Evolutionary conservation across 306 rosid genomes (phyloP), one percentile per base, ranked within the genome.

Genomic region (Castanospermum australe): DNA sequence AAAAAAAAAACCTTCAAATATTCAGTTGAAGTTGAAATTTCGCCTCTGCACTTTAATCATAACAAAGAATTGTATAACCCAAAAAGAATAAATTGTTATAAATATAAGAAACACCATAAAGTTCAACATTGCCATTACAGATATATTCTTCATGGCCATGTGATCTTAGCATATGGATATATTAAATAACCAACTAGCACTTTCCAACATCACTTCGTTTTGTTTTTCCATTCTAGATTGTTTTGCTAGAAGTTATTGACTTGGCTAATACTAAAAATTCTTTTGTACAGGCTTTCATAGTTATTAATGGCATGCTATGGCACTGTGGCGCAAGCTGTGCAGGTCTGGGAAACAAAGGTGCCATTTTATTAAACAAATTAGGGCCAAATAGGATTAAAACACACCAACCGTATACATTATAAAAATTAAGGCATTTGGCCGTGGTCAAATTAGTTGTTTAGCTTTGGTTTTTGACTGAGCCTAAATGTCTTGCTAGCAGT

Each of bases 1-100:
- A 22, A 51, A 22, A 52, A n/a, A n/a, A n/a, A n/a, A n/a, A n/a
- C n/a, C n/a, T 48, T 80, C 65, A 52, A 60, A 47, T 51, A 60
- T 42, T 71, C 77, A n/a, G 48, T 41, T 67, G 71, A 51, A 64
- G 71, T 42, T 61, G 32, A 61, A 52, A 51, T 63, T 81, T 63
- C 65, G 81, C 28, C 54, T 9, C 52, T 67, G 63, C 28, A 15
- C 57, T 64, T 42, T 41, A 18, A 54, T 52, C 71, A 39, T 79
- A 73, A 42, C 11, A 70, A 35, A 75, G 21, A 55, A 69, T 61
- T 30, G 75, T 35, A 78, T 24, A 15, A 18, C 10, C 32, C 17
- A 71, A 81, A 8, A 42, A 54, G 45, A 47, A 15, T 59, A 17
- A n/a, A 42, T 51, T 13, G 60, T 52, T 71, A 55, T 41, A 6